Evolutionary conservation across 2,329 filamentous ascomycete species (phyloP), one percentile per base, ranked within the genome.

Genomic region (Penicillium sp.): DNA sequence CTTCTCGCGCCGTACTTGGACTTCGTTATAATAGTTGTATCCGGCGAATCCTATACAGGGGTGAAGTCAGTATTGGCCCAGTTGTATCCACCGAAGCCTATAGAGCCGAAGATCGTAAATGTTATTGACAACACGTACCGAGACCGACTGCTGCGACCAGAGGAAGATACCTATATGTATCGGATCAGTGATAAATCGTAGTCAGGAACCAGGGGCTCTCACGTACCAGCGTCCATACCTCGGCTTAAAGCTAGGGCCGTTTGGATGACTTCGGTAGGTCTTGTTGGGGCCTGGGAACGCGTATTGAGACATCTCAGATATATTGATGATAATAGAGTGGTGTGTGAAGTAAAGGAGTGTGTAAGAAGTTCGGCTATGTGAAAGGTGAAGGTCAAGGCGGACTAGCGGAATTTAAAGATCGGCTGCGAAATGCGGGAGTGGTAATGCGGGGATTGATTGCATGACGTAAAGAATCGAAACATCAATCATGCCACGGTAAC

Each of bases 11-110:
- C 52, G 60, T 6, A 52, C 50, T 44, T 57, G 56, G 27, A 54
- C 62, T 42, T 56, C 57, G 51, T 55, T 53, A 46, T 62, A 65
- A 44, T 68, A 63, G 43, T 64, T 67, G 57, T 68, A 68, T 39
- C 62, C 59, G 31, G 59, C 68, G 47, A 69, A 66, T 44, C 67
- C 68, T 66, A 56, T 4, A 21, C 8, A 44, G 22, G 39, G 42
- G 1, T 7, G 31, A 13, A 24, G 39, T 63, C 27, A 65, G 56
- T 54, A 46, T 16, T 39, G 4, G 6, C 10, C 39, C 19, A 11
- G 11, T 21, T 27, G 21, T 31, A 33, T 21, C 14, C 9, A 31
- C 29, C 10, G 42, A 27, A 21, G 22, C 2, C 22, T n/a, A n/a
- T 19, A 2, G 24, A 14, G 11, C 19, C 31, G 19, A 27, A 4